Conservation (phyloP, 2,329 filamentous ascomycete genomes). For the Monosporascus sp. region DNA sequence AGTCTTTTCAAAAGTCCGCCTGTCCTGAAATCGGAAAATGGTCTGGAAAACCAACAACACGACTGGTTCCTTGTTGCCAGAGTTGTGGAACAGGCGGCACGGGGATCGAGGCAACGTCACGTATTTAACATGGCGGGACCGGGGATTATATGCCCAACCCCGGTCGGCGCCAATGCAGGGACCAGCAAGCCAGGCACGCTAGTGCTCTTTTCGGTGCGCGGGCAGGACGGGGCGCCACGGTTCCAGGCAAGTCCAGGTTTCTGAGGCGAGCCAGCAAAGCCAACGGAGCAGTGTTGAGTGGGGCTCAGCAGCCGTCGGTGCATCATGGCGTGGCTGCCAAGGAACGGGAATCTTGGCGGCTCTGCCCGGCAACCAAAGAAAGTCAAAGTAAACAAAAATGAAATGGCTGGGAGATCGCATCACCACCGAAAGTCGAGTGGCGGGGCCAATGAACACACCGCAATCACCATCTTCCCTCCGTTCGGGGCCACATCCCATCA, state of each 20-base stretch:
- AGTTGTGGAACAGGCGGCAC: too few relatives aligned
- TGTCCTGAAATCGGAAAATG: too few relatives aligned
- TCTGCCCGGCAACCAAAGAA: not conserved
- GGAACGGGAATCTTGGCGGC: not conserved
- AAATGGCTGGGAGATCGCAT: not conserved
- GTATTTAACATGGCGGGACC: too few relatives aligned
- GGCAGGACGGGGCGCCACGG: not conserved
- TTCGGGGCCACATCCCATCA: not conserved
- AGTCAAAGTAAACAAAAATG: not conserved
- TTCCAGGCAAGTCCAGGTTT: too few relatives aligned
- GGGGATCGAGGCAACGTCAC: too few relatives aligned
- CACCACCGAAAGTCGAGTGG: not conserved
- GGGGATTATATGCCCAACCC: not conserved
- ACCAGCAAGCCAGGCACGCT: not conserved
- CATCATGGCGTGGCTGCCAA: not conserved
- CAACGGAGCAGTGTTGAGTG: not conserved
- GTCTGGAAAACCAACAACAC: too few relatives aligned
- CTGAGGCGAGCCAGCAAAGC: not conserved
- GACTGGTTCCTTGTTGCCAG: too few relatives aligned
- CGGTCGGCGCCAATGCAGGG: not conserved
- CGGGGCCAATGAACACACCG: not conserved
- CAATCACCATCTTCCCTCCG: not conserved
- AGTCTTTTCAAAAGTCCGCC: too few relatives aligned
- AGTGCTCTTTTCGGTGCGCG: not conserved
- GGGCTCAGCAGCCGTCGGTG: not conserved